Evolutionary conservation across 2,329 filamentous ascomycete genomes (phyloP).

Genomic region (Atkinsonella texensis): DNA sequence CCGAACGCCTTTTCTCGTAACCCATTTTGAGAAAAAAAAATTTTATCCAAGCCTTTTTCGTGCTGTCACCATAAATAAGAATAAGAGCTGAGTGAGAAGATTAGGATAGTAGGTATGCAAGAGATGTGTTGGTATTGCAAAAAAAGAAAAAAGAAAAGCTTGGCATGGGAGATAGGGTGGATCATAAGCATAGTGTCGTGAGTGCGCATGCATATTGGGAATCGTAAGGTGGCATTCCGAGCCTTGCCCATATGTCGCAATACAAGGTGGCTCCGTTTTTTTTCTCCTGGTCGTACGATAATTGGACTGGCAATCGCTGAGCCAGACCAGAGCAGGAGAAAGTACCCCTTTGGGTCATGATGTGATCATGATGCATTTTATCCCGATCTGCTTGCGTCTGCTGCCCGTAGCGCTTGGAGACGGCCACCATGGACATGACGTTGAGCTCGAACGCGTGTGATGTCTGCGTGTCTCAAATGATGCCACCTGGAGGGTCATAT

Average conservation of each 20-base stretch:
- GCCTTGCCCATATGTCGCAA: neutral
- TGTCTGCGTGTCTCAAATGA: constrained; percentile 31
- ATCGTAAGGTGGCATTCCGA: too few species aligned
- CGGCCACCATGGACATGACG: neutral
- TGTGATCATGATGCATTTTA: too few species aligned
- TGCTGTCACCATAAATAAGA: neutral
- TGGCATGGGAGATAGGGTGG: too few species aligned
- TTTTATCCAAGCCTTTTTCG: neutral
- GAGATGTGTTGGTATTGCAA: neutral
- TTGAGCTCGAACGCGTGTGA: neutral
- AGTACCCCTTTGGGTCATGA: too few species aligned
- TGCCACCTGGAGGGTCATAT: constrained; percentile 48
- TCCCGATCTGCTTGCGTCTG: too few species aligned
- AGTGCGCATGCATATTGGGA: too few species aligned
- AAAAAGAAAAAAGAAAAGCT: too few species aligned
- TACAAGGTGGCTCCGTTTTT: neutral
- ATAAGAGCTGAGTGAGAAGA: neutral
- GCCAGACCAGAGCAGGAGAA: neutral
- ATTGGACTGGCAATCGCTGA: too few species aligned
- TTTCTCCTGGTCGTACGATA: too few species aligned
- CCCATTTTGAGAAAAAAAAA: neutral
- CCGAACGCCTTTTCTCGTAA: neutral
- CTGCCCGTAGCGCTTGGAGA: neutral
- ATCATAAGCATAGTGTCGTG: too few species aligned
- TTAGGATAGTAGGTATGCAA: neutral